These are phyloP conservation scores for Polyplosphaeria fusca DNA, from an alignment of 495 filamentous ascomycete species.

Conservation along the genomic window DNA sequence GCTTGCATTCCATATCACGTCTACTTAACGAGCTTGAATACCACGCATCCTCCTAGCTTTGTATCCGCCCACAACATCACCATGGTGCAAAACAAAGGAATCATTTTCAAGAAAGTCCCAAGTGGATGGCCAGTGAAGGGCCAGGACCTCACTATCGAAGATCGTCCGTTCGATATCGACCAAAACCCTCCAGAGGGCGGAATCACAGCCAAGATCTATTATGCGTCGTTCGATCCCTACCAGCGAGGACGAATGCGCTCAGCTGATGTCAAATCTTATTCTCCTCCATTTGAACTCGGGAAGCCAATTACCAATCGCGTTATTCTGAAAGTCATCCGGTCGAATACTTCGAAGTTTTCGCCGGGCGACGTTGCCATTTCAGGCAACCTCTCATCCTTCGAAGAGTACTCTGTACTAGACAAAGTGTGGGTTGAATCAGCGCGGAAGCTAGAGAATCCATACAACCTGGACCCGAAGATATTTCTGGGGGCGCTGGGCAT, in stretches of 20 bases:
- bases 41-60: no score
- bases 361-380: slow-evolving; percentile 36
- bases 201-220: slow-evolving; percentile 67
- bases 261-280: slow-evolving; percentile 41
- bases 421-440: slow-evolving; percentile 18
- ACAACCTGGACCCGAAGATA: slow-evolving; percentile 59
- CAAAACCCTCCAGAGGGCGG: slow-evolving; percentile 64
- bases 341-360: slow-evolving; percentile 37
- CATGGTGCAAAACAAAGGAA: slow-evolving; percentile 67
- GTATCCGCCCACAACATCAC: background rate
- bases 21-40: no score
- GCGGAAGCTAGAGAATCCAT: slow-evolving; percentile 53
- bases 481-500: slow-evolving; percentile 79
- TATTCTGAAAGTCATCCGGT: slow-evolving; percentile 41
- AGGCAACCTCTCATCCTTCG: slow-evolving; percentile 14
- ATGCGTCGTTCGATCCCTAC: slow-evolving; percentile 86
- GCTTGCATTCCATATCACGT: no score
- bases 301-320: slow-evolving; percentile 43
- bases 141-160: slow-evolving; percentile 69
- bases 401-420: slow-evolving; percentile 40
- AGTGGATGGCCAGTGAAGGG: slow-evolving; percentile 65
- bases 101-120: slow-evolving; percentile 76
- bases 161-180: slow-evolving; percentile 62
- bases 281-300: slow-evolving; percentile 40
- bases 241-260: slow-evolving; percentile 62